Conservation (phyloP, 2,329 filamentous ascomycete genomes). For the Apiospora kogelbergensis region DNA sequence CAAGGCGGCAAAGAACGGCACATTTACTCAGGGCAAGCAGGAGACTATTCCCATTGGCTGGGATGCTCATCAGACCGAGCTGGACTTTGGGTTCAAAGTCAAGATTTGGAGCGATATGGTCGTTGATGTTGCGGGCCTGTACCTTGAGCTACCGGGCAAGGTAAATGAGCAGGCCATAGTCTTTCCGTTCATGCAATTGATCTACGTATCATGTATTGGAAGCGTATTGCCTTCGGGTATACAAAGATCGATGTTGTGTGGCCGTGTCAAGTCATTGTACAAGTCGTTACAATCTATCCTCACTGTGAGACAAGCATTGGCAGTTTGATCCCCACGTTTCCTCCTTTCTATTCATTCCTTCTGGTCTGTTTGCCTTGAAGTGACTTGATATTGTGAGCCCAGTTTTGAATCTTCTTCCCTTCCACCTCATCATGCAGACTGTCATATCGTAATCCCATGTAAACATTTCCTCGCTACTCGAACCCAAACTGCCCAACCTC, state of each 20-base stretch:
- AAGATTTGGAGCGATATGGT: neutral
- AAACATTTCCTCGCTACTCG: neutral
- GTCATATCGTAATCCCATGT: neutral
- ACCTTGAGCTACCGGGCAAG: neutral
- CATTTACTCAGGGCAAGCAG: conserved; percentile 12
- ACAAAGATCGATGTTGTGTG: neutral
- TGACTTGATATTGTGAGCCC: neutral
- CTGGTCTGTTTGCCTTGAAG: neutral
- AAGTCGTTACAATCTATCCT: neutral
- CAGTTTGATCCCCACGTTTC: neutral
- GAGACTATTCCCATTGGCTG: neutral
- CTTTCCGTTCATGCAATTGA: too few relatives aligned
- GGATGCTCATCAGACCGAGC: neutral
- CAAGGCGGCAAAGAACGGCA: conserved; percentile 12
- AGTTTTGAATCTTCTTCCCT: neutral
- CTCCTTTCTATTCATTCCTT: neutral
- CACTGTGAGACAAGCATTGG: neutral
- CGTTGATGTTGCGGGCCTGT: neutral
- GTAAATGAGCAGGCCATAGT: too few relatives aligned
- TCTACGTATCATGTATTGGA: too few relatives aligned
- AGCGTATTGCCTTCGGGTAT: too few relatives aligned
- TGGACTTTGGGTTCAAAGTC: neutral
- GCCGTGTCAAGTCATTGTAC: neutral
- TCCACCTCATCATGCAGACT: neutral
- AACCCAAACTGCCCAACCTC: neutral